A percentile compares a stretch with the other conserved stretches of the same genome.
phyloP scores from a whole-genome alignment of 345 rosid genomes.

The Sonneratia alba region DNA sequence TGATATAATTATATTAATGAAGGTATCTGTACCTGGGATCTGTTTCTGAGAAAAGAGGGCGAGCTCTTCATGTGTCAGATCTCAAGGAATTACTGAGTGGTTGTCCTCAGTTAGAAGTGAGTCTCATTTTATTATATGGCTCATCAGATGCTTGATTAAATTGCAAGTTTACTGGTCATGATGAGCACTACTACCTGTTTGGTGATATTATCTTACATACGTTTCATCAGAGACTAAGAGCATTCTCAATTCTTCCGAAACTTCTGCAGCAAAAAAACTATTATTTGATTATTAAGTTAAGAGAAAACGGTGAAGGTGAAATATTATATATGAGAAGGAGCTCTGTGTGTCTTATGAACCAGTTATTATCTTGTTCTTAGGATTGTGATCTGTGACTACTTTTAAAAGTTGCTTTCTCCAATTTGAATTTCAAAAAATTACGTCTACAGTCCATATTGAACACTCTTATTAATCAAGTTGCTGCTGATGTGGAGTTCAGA shows the following conservation, averaged over 20 bases:
- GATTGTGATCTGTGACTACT: no score
- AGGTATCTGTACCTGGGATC: conserved; percentile 79
- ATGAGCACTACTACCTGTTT: background rate
- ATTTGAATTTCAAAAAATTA: no score
- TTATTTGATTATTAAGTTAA: no score
- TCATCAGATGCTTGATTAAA: conserved; percentile 1
- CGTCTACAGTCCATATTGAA: no score
- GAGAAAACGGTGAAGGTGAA: no score
- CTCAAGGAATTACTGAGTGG: conserved; percentile 72
- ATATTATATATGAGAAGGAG: background rate
- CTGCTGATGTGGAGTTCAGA: no score
- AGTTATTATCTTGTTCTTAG: no score
- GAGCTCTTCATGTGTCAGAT: conserved; percentile 52
- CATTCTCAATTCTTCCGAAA: background rate
- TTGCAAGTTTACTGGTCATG: background rate
- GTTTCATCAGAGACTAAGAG: background rate
- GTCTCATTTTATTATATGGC: conserved; percentile 15
- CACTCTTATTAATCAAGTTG: background rate
- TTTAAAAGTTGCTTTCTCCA: no score
- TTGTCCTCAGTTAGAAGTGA: conserved; percentile 83
- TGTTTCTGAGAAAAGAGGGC: conserved; percentile 73
- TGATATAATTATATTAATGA: background rate
- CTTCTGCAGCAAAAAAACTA: background rate
- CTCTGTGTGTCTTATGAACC: background rate
- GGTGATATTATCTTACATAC: background rate